Evolutionary conservation across 1,139 yeast species (phyloP).

Genomic region (Pichia terricola): DNA sequence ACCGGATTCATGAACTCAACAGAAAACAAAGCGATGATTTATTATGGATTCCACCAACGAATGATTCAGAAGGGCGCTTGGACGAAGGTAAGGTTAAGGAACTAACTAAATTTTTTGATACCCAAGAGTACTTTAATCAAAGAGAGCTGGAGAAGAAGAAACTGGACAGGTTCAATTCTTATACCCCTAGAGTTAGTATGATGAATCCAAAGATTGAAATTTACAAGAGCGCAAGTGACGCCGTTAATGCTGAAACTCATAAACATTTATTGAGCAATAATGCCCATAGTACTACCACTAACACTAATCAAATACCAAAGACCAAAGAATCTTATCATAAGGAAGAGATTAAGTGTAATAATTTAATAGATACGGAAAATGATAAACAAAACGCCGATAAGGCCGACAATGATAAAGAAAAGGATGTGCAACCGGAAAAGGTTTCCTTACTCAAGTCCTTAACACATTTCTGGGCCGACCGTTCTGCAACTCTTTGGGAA

Average conservation of each 20-base stretch:
- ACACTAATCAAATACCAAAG: neutral
- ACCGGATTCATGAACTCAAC: conserved; percentile 19
- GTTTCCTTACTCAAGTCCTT: conserved; percentile 74
- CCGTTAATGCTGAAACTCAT: conserved; percentile 34
- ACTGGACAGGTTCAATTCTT: conserved; percentile 45
- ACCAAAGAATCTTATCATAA: conserved; percentile 2
- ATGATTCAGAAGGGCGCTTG: conserved; percentile 4
- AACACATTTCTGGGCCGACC: conserved; percentile 93
- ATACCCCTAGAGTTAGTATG: conserved; percentile 69
- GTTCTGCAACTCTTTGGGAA: conserved; percentile 94
- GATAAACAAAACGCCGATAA: neutral
- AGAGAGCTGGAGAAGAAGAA: conserved; percentile 68
- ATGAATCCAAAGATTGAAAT: conserved; percentile 89
- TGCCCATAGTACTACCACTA: neutral
- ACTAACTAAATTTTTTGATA: conserved; percentile 62
- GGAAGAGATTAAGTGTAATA: conserved; percentile 1
- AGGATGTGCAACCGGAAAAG: conserved; percentile 37
- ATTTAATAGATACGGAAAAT: neutral
- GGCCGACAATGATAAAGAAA: conserved; percentile 2
- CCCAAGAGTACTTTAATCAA: conserved; percentile 79
- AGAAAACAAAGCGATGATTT: conserved; percentile 11
- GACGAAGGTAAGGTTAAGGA: conserved; percentile 44
- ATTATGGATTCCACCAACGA: conserved; percentile 4
- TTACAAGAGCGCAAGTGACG: conserved; percentile 82
- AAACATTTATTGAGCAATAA: neutral